Evolutionary conservation across 441 rosid species (phyloP).

Genomic region (Eruca vesicaria): DNA sequence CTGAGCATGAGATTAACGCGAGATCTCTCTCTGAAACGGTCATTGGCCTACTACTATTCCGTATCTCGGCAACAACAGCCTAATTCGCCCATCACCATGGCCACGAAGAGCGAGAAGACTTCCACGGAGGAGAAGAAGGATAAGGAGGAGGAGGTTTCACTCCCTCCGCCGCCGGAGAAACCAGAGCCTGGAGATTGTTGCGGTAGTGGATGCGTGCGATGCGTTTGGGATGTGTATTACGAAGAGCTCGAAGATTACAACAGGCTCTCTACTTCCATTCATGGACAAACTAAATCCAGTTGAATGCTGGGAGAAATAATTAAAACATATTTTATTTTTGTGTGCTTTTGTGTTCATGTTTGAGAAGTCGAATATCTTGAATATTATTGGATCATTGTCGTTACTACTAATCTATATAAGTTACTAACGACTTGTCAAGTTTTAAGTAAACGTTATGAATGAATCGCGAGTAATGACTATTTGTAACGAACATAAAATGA

Average conservation of each 20-base stretch:
- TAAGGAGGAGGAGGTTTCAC: constrained; percentile 9
- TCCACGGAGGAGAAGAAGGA: constrained; percentile 8
- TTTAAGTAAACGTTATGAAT: no score
- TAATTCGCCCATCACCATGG: constrained; percentile 34
- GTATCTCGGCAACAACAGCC: constrained; percentile 24
- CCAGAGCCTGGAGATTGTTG: constrained; percentile 94
- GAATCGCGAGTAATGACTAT: no score
- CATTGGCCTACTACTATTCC: constrained; percentile 6
- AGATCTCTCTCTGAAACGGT: constrained; percentile 26
- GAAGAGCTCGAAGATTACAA: constrained; percentile 82
- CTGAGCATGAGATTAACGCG: constrained; percentile 34
- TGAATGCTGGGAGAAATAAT: not conserved
- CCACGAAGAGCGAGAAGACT: constrained; percentile 23
- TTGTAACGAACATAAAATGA: no score
- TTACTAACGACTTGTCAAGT: not conserved
- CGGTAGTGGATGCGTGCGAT: constrained; percentile 91
- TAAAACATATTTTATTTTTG: not conserved
- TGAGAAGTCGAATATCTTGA: constrained; percentile 46
- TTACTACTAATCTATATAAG: not conserved
- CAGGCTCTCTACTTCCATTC: constrained; percentile 38
- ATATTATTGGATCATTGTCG: not conserved
- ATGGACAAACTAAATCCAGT: constrained; percentile 23
- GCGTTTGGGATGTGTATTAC: constrained; percentile 97
- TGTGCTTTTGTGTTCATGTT: no score
- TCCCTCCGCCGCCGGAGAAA: constrained; percentile 70